These are phyloP conservation scores for Fusarium udum DNA, from an alignment of 2,329 filamentous ascomycete genomes.

Conservation along the genomic window DNA sequence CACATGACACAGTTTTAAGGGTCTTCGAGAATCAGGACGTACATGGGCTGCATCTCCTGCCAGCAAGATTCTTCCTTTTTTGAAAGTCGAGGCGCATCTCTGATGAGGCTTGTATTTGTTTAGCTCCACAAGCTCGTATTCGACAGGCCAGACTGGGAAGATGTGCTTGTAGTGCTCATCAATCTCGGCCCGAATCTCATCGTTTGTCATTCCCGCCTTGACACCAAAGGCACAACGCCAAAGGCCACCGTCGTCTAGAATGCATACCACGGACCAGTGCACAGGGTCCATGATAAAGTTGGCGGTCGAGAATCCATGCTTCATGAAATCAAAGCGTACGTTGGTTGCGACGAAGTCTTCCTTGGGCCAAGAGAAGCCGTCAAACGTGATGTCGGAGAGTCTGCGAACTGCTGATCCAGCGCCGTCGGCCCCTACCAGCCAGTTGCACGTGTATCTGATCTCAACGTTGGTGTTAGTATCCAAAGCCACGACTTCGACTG, in stretches of 20 bases:
- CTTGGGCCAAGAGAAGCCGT: not conserved
- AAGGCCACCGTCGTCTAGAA: not conserved
- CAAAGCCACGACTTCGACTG: not conserved
- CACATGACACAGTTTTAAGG: accelerated
- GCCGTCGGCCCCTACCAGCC: not conserved
- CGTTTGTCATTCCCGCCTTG: not conserved
- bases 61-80: not conserved
- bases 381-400: not conserved
- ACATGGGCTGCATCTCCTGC: not conserved
- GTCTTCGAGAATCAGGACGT: not conserved
- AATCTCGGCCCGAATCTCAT: not conserved
- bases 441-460: not conserved
- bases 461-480: not conserved
- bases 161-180: not conserved
- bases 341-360: not conserved
- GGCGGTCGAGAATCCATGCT: not conserved
- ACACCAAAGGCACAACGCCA: not conserved
- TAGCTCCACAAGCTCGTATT: not conserved
- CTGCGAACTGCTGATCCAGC: not conserved
- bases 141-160: not conserved
- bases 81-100: not conserved
- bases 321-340: not conserved
- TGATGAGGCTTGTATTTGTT: not conserved
- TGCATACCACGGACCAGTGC: not conserved
- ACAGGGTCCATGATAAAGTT: not conserved